These are phyloP conservation scores for Solanum appendiculatum DNA, from an alignment of 257 asterid species.

Conservation along the genomic window DNA sequence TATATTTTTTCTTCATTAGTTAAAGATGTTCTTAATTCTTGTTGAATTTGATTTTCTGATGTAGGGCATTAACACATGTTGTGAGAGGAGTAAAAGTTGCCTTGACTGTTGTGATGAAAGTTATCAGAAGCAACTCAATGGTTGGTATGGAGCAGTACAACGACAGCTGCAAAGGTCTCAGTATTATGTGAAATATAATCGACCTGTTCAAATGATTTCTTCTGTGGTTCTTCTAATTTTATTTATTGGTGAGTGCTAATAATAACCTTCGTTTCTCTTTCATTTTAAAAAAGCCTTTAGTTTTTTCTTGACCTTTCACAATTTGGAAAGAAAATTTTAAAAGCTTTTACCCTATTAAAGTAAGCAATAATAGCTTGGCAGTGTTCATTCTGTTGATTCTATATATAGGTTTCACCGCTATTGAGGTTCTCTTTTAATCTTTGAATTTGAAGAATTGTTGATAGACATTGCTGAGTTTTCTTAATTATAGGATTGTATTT, in stretches of 20 bases:
- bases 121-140: slow-evolving; percentile 59
- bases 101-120: slow-evolving; percentile 55
- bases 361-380: neutral
- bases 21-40: neutral
- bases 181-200: slow-evolving; percentile 67
- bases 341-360: neutral
- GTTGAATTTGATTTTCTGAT: slow-evolving; percentile 1
- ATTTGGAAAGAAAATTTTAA: neutral
- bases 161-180: slow-evolving; percentile 92
- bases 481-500: neutral
- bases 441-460: neutral
- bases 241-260: slow-evolving; percentile 60
- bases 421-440: neutral
- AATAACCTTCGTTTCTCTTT: neutral
- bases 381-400: neutral
- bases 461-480: neutral
- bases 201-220: slow-evolving; percentile 52
- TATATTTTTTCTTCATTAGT: neutral
- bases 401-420: neutral
- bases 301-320: neutral
- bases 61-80: slow-evolving; percentile 49
- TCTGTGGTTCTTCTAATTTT: slow-evolving; percentile 44
- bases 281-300: neutral
- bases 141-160: slow-evolving; percentile 77
- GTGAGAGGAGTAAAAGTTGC: slow-evolving; percentile 61